Evolutionary conservation across 139 green algal species (phyloP).

Genomic region (Deuterostichococcus epilithicus): DNA sequence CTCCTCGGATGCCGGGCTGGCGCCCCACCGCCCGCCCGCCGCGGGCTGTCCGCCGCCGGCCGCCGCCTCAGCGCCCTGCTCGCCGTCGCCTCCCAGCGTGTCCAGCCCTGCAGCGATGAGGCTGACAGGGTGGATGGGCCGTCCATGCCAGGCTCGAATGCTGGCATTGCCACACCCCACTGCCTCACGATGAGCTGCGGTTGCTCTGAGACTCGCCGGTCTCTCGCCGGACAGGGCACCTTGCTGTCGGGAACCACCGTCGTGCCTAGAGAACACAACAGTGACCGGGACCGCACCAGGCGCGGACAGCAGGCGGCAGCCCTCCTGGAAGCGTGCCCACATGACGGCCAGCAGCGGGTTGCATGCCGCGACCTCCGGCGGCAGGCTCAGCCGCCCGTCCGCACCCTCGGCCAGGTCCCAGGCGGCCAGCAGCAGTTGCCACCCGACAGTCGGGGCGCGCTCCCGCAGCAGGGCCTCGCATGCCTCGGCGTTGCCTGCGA

Average conservation of each 20-base stretch:
- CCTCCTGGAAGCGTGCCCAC: slow-evolving; percentile 12
- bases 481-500: background rate
- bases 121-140: too few species aligned
- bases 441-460: background rate
- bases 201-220: too few species aligned
- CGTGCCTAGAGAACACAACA: too few species aligned
- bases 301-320: slow-evolving; percentile 8
- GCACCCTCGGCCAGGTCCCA: background rate
- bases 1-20: background rate
- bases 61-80: background rate
- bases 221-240: too few species aligned
- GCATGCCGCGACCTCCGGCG: background rate
- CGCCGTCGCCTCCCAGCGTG: background rate
- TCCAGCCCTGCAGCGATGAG: background rate
- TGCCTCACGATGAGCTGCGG: too few species aligned
- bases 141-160: too few species aligned
- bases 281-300: background rate
- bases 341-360: slow-evolving; percentile 9
- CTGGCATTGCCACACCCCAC: too few species aligned
- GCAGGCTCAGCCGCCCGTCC: background rate
- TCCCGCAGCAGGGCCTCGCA: background rate
- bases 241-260: too few species aligned
- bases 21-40: background rate
- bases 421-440: background rate
- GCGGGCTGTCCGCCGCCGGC: background rate